phyloP scores from a whole-genome alignment of 2,329 filamentous ascomycete species.

The Penicillium psychrosexuale region DNA sequence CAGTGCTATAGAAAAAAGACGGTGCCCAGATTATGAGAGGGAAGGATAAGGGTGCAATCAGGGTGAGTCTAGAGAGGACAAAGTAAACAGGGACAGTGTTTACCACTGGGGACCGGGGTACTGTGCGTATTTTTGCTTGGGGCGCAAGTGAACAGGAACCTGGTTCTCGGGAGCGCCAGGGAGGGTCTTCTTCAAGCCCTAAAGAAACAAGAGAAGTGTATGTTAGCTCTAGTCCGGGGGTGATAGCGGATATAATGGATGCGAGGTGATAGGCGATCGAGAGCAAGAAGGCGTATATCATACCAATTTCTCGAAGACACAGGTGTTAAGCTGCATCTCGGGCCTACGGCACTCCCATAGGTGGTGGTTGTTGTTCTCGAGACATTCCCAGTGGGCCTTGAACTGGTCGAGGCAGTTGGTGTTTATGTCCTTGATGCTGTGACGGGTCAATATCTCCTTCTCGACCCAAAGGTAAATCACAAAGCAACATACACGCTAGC shows the following conservation, averaged over 20 bases:
- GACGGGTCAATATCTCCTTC: neutral
- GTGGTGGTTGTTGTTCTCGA: slow-evolving; percentile 97
- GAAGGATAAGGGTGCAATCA: slow-evolving; percentile 8
- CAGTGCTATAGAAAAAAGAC: slow-evolving; percentile 22
- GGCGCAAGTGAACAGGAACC: slow-evolving; percentile 70
- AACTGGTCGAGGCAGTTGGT: slow-evolving; percentile 90
- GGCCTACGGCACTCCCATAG: slow-evolving; percentile 88
- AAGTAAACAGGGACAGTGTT: slow-evolving; percentile 10
- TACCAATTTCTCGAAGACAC: slow-evolving; percentile 94
- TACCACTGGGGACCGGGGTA: slow-evolving; percentile 41
- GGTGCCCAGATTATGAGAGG: slow-evolving; percentile 13
- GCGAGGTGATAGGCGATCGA: neutral
- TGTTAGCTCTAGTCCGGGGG: neutral
- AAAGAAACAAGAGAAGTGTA: slow-evolving; percentile 6
- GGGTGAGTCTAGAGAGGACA: slow-evolving; percentile 8
- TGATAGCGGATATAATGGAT: neutral
- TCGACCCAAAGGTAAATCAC: neutral
- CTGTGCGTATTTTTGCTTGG: slow-evolving; percentile 47
- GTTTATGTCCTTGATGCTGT: slow-evolving; percentile 90
- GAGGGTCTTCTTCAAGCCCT: slow-evolving; percentile 80
- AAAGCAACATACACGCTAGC: slow-evolving; percentile 78
- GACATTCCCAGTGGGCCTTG: slow-evolving; percentile 88
- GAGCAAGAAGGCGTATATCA: slow-evolving; percentile 34
- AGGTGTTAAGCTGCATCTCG: slow-evolving; percentile 90
- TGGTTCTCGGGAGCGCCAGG: slow-evolving; percentile 68